These are phyloP conservation scores for Diaporthe ilicicola DNA, from an alignment of 2,329 filamentous ascomycete species.

Conservation along the genomic window DNA sequence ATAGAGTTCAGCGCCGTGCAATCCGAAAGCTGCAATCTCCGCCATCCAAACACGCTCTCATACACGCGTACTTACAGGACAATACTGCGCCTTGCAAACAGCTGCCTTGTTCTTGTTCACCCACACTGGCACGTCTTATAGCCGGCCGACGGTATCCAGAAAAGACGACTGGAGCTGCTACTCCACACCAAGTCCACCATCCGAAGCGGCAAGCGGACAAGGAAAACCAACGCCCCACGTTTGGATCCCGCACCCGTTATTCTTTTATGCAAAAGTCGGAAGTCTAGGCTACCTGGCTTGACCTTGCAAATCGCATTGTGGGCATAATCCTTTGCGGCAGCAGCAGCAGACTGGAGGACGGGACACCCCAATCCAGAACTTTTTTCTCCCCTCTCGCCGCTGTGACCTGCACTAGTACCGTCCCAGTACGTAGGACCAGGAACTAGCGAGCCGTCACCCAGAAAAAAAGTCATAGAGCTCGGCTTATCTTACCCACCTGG, in stretches of 20 bases:
- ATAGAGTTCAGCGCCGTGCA: slow-evolving; percentile 1
- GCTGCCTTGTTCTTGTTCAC: background rate
- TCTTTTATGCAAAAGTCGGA: slow-evolving; percentile 16
- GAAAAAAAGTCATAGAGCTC: slow-evolving; percentile 25
- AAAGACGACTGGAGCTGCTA: background rate
- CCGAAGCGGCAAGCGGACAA: background rate
- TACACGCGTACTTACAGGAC: background rate
- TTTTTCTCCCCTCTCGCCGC: slow-evolving; percentile 21
- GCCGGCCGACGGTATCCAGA: background rate
- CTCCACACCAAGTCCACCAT: slow-evolving; percentile 4
- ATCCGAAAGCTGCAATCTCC: background rate
- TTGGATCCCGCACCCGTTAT: slow-evolving; percentile 1
- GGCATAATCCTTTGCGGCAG: slow-evolving; percentile 15
- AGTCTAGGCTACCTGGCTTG: slow-evolving; percentile 28
- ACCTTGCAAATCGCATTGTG: slow-evolving; percentile 30
- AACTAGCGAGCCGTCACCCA: slow-evolving; percentile 27
- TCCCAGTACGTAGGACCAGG: slow-evolving; percentile 28
- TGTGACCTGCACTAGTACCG: slow-evolving; percentile 28
- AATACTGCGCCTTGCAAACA: slow-evolving; percentile 2
- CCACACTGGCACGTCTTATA: background rate
- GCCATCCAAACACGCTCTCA: background rate
- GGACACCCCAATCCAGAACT: slow-evolving; percentile 36
- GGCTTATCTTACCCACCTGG: slow-evolving; percentile 21
- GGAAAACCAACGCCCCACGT: slow-evolving; percentile 1
- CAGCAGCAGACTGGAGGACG: slow-evolving; percentile 7